Evolutionary conservation across 73 alveolate species (phyloP), one percentile per base, ranked within the genome.

Genomic region (Effrenium voratum): DNA sequence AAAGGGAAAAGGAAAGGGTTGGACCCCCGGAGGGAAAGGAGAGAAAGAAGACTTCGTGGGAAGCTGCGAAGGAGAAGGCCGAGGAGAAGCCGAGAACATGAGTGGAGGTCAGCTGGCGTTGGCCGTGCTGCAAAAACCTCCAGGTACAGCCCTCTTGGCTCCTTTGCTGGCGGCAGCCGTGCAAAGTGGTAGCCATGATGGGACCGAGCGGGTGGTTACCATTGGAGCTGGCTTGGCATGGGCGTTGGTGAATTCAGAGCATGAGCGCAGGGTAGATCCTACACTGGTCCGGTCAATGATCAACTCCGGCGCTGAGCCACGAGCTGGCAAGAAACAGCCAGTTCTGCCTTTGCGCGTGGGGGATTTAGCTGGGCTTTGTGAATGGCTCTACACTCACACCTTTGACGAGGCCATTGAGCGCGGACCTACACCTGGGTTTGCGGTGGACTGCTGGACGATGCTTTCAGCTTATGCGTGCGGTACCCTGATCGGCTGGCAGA

Each of bases 291-390:
- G 12, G 34, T 40, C 34, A 8, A 24, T 75, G 38, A 40, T 75
- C 43, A 30, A 1, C 55, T 40, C 55, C 8, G 85, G 36, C 32
- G 85, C 2, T 34, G 16, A 40, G 85, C 85, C 10, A 2, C 85
- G 85, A 38, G 85, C 85, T 13, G n/a, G 38, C 40, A 6, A 2
- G 5, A 13, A 30, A 5, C 52, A 6, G 55, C 10, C 30, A 28
- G 85, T 57, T 38, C 85, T 75, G 6, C 85, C 85, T 6, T 13
- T 75, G 46, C 85, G 85, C 2, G 57, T 19, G 59, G 59, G 85
- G 3, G 59, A 40, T 40, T 22, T 38, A 2, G 28, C 3, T 12
- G 63, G 19, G 63, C 8, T 19, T 52, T 52, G 8, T 19, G 26
- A 52, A 19, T 12, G 63, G 63, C 19, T 52, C 26, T 52, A 12